Evolutionary conservation across 2,329 filamentous ascomycete genomes (phyloP).

Genomic region (Aspergillus sp.): DNA sequence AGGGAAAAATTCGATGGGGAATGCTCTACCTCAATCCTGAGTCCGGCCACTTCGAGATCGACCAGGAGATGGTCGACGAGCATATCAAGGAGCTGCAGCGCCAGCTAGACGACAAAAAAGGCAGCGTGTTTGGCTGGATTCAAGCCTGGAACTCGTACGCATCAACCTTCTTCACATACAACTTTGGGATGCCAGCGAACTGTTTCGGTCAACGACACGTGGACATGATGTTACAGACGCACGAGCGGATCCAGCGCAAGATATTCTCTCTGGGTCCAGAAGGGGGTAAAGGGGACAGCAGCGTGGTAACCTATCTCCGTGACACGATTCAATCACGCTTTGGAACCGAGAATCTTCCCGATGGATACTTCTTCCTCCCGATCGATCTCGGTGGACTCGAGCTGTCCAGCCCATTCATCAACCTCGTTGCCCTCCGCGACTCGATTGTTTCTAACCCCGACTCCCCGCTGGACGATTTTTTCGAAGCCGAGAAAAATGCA

Average conservation of each 20-base stretch:
- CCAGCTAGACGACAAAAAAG: slow-evolving; percentile 8
- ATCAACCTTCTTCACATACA: slow-evolving; percentile 13
- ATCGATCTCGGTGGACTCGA: slow-evolving; percentile 15
- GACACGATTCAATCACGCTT: slow-evolving; percentile 6
- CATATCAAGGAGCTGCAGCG: slow-evolving; percentile 7
- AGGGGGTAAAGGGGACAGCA: slow-evolving; percentile 1
- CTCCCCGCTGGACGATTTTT: slow-evolving; percentile 6
- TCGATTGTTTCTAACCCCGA: slow-evolving; percentile 1
- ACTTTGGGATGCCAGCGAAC: slow-evolving; percentile 13
- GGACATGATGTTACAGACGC: slow-evolving; percentile 13
- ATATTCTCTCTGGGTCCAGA: neutral
- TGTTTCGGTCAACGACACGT: slow-evolving; percentile 14
- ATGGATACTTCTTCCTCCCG: slow-evolving; percentile 15
- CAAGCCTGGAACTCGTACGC: slow-evolving; percentile 15
- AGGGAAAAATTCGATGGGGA: slow-evolving; percentile 12
- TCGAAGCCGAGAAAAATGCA: slow-evolving; percentile 1
- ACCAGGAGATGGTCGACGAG: slow-evolving; percentile 11
- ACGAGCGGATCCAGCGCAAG: slow-evolving; percentile 12
- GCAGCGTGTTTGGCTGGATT: slow-evolving; percentile 13
- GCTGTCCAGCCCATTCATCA: slow-evolving; percentile 12
- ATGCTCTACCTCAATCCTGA: slow-evolving; percentile 13
- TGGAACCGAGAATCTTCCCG: slow-evolving; percentile 3
- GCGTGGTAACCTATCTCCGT: slow-evolving; percentile 10
- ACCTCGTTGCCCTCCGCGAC: slow-evolving; percentile 7
- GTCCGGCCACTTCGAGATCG: slow-evolving; percentile 13